Evolutionary conservation across 1,284 basidiomycete species (phyloP), one percentile per base, ranked within the genome.

Genomic region (Coniferiporia weirii): DNA sequence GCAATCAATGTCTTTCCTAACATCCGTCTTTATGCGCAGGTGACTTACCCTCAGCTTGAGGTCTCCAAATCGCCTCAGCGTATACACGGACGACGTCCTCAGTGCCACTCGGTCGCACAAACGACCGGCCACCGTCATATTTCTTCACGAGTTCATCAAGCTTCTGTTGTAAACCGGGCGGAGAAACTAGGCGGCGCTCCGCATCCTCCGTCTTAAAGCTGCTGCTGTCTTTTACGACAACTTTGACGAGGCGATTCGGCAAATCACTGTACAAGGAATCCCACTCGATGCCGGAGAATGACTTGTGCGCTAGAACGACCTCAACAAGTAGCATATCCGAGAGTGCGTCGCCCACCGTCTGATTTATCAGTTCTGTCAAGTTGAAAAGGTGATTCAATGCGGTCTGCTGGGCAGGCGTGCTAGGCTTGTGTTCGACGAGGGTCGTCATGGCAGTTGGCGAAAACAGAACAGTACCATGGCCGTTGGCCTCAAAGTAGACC

Each of bases 401-500:
- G 7, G 86, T 90, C 13, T 83, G 82, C 65, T 93, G 86, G 8
- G 90, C 86, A 15, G 92, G 89, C 1, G 89, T 91, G 32, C 84
- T 81, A 1, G 93, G 89, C 65, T 88, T 77, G 64, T 92, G 78
- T 9, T 75, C 74, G 48, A 78, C 71, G 32, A 96, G 76, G 43
- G 73, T 81, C 35, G 81, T 76, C 51, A 86, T 77, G 1, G 92
- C 89, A 19, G 79, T 72, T 7, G 80, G 80, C 2, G 96, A 98
- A 76, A 99, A 99, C 54, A 99, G 75, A 49, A 99, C 93, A 1
- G 97, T 99, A 44, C 97, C 97, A 68, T 99, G 97, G 0, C 97
- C 97, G 71, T 99, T 99, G 54, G 97, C 97, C 74, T 99, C 97
- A 69, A 99, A 99, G 77, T 99, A 99, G 50, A 99, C 93, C 32